A percentile compares a stretch with the other conserved stretches of the same genome.
These are phyloP conservation scores for Mycena chlorophos DNA, from an alignment of 768 basidiomycete species.

Conservation along the genomic window DNA sequence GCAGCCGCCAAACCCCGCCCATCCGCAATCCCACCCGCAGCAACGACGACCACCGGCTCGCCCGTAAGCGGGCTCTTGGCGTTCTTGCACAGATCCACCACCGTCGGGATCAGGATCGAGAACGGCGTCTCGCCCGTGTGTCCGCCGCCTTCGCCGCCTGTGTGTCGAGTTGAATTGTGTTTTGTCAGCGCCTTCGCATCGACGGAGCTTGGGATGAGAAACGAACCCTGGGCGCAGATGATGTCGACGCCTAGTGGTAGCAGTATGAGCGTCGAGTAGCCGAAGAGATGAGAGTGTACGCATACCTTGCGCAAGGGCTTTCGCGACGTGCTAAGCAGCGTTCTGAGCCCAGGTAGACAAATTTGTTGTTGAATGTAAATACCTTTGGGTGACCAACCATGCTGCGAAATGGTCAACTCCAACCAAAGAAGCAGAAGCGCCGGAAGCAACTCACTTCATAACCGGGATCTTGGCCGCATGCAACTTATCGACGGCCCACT, in stretches of 20 bases:
- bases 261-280: background rate
- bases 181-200: background rate
- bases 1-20: conserved; percentile 79
- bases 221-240: conserved; percentile 71
- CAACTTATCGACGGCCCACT: conserved; percentile 76
- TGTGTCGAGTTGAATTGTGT: no score
- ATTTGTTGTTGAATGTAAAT: conserved; percentile 4
- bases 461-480: conserved; percentile 77
- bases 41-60: conserved; percentile 73
- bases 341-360: conserved; percentile 7
- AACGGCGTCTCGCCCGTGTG: conserved; percentile 85
- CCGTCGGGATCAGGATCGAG: conserved; percentile 78
- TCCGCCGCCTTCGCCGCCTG: conserved; percentile 81
- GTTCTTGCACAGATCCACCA: conserved; percentile 74
- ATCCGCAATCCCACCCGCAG: conserved; percentile 83
- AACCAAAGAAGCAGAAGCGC: background rate
- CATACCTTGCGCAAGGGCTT: conserved; percentile 70
- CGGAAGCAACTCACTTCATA: conserved; percentile 67
- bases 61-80: conserved; percentile 76
- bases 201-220: no score
- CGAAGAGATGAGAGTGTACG: background rate
- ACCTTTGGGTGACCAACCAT: conserved; percentile 89
- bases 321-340: conserved; percentile 58
- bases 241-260: conserved; percentile 70
- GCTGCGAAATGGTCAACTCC: conserved; percentile 35